phyloP scores from a whole-genome alignment of 768 basidiomycete species.

The Suillus plorans region DNA sequence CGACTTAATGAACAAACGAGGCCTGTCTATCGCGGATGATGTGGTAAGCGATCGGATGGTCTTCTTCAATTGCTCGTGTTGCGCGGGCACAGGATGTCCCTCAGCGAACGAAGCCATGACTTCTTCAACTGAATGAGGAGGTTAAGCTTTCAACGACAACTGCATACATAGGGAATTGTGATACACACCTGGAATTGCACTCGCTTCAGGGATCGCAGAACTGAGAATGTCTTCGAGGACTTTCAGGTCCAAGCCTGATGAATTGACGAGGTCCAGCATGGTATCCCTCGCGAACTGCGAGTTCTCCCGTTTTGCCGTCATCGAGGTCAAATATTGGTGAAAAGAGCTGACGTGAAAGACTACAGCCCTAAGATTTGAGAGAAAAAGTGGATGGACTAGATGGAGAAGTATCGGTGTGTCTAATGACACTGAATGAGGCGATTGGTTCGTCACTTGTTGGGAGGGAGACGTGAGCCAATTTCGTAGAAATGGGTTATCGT shows the following conservation, averaged over 20 bases:
- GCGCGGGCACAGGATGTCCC: slow-evolving; percentile 54
- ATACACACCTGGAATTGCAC: slow-evolving; percentile 21
- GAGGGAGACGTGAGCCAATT: slow-evolving; percentile 32
- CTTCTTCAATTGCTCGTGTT: slow-evolving; percentile 43
- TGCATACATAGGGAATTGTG: background rate
- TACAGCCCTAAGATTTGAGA: slow-evolving; percentile 50
- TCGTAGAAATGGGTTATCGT: slow-evolving; percentile 24
- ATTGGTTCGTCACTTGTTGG: slow-evolving; percentile 17
- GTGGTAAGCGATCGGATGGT: slow-evolving; percentile 46
- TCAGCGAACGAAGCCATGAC: slow-evolving; percentile 52
- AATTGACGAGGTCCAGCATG: slow-evolving; percentile 61
- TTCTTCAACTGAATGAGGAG: slow-evolving; percentile 43
- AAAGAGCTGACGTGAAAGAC: slow-evolving; percentile 60
- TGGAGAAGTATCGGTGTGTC: slow-evolving; percentile 50
- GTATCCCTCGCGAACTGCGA: slow-evolving; percentile 64
- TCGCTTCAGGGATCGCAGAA: slow-evolving; percentile 28
- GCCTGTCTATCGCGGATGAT: slow-evolving; percentile 57
- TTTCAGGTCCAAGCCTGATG: slow-evolving; percentile 62
- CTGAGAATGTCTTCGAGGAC: slow-evolving; percentile 50
- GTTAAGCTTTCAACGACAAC: slow-evolving; percentile 7
- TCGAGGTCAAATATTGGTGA: slow-evolving; percentile 48
- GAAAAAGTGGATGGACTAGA: slow-evolving; percentile 59
- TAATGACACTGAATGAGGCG: slow-evolving; percentile 20
- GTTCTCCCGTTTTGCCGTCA: slow-evolving; percentile 59
- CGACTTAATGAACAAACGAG: slow-evolving; percentile 71